Percentiles rank a stretch among this genome's conserved stretches.
Conservation (phyloP, 352 stramenopile genomes). For the Phytophthora crassamura region DNA sequence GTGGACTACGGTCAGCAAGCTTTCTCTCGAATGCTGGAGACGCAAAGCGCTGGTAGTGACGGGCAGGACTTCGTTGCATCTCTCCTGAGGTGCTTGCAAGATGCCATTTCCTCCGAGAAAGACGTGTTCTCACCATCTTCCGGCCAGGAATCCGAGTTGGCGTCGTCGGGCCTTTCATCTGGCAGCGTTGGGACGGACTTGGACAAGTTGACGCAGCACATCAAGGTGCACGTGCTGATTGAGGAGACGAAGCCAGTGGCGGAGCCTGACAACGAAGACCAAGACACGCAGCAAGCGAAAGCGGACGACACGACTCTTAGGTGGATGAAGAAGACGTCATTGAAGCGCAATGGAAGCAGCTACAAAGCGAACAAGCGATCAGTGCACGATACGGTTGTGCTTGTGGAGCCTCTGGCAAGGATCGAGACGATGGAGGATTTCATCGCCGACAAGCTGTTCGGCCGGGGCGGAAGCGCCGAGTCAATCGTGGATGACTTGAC, state of each 20-base stretch:
- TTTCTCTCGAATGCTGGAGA: slow-evolving; percentile 49
- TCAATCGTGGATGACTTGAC: slow-evolving; percentile 47
- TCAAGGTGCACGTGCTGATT: slow-evolving; percentile 76
- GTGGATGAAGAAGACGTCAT: slow-evolving; percentile 36
- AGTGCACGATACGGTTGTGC: slow-evolving; percentile 74
- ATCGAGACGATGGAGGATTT: slow-evolving; percentile 86
- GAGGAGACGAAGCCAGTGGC: slow-evolving; percentile 42
- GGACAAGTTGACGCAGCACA: slow-evolving; percentile 71
- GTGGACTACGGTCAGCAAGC: slow-evolving; percentile 32
- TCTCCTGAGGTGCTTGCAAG: slow-evolving; percentile 56
- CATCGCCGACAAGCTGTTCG: slow-evolving; percentile 74
- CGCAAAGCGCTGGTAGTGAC: slow-evolving; percentile 2
- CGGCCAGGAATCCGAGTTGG: neutral
- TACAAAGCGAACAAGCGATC: slow-evolving; percentile 46
- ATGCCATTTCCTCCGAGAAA: slow-evolving; percentile 71
- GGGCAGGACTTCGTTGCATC: slow-evolving; percentile 32
- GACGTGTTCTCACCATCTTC: slow-evolving; percentile 54
- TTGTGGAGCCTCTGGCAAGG: slow-evolving; percentile 76
- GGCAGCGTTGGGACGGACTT: slow-evolving; percentile 56
- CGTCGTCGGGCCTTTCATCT: slow-evolving; percentile 29
- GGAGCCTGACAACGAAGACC: slow-evolving; percentile 31
- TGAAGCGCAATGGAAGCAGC: slow-evolving; percentile 28
- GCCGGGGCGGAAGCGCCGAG: slow-evolving; percentile 22
- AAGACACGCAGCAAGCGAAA: slow-evolving; percentile 20
- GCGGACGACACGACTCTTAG: slow-evolving; percentile 17